Conservation (phyloP, 805 yeast species). For the Metschnikowia cubensis region DNA sequence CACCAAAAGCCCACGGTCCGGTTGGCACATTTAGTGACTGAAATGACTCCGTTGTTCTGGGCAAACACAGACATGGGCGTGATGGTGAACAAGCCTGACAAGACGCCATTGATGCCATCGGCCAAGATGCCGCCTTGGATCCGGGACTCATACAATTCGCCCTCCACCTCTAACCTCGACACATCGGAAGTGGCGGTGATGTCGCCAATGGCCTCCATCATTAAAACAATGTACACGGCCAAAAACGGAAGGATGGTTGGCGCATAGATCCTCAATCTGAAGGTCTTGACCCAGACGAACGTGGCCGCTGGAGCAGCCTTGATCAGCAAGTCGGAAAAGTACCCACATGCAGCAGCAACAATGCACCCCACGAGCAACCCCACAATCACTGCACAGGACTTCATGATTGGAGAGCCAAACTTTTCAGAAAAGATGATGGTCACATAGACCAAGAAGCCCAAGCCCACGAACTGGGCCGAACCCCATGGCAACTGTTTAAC, state of each 20-base stretch:
- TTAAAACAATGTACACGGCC: conserved; percentile 73
- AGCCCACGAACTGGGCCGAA: conserved; percentile 77
- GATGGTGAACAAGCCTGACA: conserved; percentile 75
- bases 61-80: conserved; percentile 90
- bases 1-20: conserved; percentile 11
- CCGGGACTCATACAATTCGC: conserved; percentile 78
- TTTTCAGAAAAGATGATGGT: conserved; percentile 72
- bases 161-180: conserved; percentile 77
- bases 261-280: conserved; percentile 69
- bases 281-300: conserved; percentile 83
- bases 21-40: conserved; percentile 74
- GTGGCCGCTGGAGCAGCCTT: conserved; percentile 80
- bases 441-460: conserved; percentile 77
- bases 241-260: conserved; percentile 81
- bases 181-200: conserved; percentile 92
- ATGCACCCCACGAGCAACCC: conserved; percentile 86
- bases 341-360: conserved; percentile 86
- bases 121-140: conserved; percentile 90
- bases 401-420: conserved; percentile 92
- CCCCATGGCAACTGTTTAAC: conserved; percentile 58
- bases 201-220: conserved; percentile 94
- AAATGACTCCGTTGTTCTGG: conserved; percentile 90
- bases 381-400: conserved; percentile 83
- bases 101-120: conserved; percentile 76
- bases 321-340: conserved; percentile 57